phyloP scores from a whole-genome alignment of 1,284 basidiomycete genomes.

The Testicularia cyperi region DNA sequence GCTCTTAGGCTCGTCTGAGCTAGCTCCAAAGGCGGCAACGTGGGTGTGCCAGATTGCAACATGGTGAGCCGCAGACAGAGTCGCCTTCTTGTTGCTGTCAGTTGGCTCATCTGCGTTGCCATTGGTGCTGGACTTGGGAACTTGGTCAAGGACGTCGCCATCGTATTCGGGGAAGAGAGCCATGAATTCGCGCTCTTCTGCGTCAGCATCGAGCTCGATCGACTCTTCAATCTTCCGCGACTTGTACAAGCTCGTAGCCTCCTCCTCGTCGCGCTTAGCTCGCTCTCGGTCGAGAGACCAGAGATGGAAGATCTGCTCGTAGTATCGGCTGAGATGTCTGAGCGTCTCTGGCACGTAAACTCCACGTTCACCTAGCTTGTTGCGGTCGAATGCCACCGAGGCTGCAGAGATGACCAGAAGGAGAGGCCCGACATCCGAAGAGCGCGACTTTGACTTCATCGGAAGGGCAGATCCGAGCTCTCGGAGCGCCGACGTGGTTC shows the following conservation, averaged over 20 bases:
- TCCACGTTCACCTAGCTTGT: constrained; percentile 11
- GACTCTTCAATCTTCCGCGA: constrained; percentile 68
- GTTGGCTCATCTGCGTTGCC: background rate
- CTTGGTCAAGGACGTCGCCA: constrained; percentile 64
- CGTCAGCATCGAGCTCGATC: constrained; percentile 69
- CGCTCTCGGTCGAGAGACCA: constrained; percentile 80
- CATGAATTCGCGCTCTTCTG: constrained; percentile 76
- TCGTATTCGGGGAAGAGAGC: constrained; percentile 82
- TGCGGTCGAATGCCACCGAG: constrained; percentile 22
- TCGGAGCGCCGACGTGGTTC: constrained; percentile 37
- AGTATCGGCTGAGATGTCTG: constrained; percentile 59
- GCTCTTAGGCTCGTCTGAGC: background rate
- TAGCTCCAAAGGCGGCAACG: constrained; percentile 27
- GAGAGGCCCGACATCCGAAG: constrained; percentile 41
- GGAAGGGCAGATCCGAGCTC: constrained; percentile 37
- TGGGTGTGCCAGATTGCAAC: constrained; percentile 36
- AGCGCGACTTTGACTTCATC: constrained; percentile 39
- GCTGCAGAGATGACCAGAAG: constrained; percentile 26
- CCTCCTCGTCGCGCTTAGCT: constrained; percentile 69
- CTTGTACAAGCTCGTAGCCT: constrained; percentile 78
- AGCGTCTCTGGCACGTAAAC: constrained; percentile 15
- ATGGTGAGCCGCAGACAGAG: constrained; percentile 18
- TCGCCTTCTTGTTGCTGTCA: constrained; percentile 5
- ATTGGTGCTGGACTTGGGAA: no score
- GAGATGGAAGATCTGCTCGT: constrained; percentile 74